Evolutionary conservation across 768 basidiomycete genomes (phyloP), one percentile per base, ranked within the genome.

Genomic region (Naematelia encephala): DNA sequence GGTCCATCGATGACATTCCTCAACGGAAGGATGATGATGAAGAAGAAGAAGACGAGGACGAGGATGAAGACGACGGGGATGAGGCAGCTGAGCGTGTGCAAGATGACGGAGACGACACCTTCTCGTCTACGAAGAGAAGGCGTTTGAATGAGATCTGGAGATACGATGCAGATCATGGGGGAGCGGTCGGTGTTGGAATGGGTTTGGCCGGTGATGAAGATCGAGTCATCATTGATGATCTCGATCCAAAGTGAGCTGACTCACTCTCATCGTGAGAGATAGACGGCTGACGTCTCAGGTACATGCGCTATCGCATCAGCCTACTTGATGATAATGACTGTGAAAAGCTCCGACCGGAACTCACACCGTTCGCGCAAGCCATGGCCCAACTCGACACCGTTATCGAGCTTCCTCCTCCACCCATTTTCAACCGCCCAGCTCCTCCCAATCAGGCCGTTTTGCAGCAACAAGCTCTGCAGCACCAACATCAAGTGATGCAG

Each of bases 191-290:
- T 1, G 68, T 77, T n/a, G 76, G 76, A 3, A 69, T 77, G 73
- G 74, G 75, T 29, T 56, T 76, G 3, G 56, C 57, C 23, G 75
- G 66, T 13, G 67, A 77, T 13, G 68, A 75, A 29, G 72, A 77
- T 42, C 69, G 75, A 42, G 61, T 79, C 21, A 67, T 80, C 49
- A 68, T 80, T 28, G 79, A 80, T 60, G 79, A 80, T 61, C 73
- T 67, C 50, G 78, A 78, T 54, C 47, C 63, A 12, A 72, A 70
- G 62, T 72, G 54, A 61, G 64, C 16, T 16, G 34, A n/a, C 34
- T 39, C 62, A 4, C 8, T 1, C 8, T 12, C 25, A 16, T 26
- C 51, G 2, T 21, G 13, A 34, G 14, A 12, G 22, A 53, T 19
- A 5, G 8, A 4, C 22, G 21, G 1, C 29, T 25, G 14, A 19